Evolutionary conservation across 169 alveolate genomes (phyloP).

Genomic region (Eimeria brunetti): DNA sequence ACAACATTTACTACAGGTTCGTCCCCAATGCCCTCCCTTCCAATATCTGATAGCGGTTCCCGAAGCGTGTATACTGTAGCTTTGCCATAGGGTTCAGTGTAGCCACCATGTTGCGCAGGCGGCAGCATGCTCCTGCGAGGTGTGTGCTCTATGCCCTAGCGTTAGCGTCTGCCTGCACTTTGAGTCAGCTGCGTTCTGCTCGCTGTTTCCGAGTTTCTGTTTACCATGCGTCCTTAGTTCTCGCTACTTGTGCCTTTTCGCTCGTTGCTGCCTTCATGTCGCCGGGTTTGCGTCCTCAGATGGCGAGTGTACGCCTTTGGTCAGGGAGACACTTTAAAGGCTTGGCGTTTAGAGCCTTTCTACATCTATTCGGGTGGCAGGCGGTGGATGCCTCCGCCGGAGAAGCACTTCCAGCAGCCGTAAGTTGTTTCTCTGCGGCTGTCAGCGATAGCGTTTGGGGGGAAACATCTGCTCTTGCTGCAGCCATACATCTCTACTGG

Average conservation of each 20-base stretch:
- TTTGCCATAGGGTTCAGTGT: background rate
- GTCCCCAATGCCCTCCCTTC: background rate
- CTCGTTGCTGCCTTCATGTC: background rate
- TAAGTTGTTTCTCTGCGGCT: background rate
- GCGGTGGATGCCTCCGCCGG: slow-evolving; percentile 80
- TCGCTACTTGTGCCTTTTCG: background rate
- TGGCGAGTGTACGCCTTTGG: slow-evolving; percentile 80
- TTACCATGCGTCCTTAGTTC: background rate
- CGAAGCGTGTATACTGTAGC: background rate
- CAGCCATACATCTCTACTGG: background rate
- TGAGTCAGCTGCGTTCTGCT: background rate
- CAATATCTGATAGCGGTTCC: background rate
- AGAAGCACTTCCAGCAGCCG: slow-evolving; percentile 68
- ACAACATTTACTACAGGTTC: slow-evolving; percentile 81
- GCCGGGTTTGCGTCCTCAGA: slow-evolving; percentile 8
- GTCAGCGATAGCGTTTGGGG: background rate
- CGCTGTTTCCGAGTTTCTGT: background rate
- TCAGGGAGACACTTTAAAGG: slow-evolving; percentile 80
- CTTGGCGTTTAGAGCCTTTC: slow-evolving; percentile 82
- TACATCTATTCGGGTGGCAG: slow-evolving; percentile 81
- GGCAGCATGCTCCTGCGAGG: background rate
- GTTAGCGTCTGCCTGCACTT: background rate
- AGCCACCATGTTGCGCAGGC: background rate
- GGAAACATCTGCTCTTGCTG: background rate
- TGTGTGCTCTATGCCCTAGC: background rate